Evolutionary conservation across 805 yeast species (phyloP).

Genomic region (Cyberlindnera petersonii): DNA sequence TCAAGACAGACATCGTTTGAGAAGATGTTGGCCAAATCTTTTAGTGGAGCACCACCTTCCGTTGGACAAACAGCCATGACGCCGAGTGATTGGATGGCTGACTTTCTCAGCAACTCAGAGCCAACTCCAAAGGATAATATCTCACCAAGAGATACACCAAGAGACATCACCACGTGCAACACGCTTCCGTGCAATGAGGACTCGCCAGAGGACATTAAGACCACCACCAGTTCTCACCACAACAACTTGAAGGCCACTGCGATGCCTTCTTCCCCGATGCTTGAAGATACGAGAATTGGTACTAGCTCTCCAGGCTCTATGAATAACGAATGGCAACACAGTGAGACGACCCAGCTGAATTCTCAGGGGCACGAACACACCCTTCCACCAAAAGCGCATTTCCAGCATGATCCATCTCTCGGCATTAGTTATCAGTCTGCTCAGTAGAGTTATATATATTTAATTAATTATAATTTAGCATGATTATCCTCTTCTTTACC

Average conservation of each 20-base stretch:
- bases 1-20: constrained; percentile 36
- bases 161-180: constrained; percentile 29
- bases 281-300: constrained; percentile 10
- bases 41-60: constrained; percentile 24
- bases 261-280: constrained; percentile 25
- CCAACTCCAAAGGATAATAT: constrained; percentile 27
- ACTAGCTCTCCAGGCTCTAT: constrained; percentile 18
- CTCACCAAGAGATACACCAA: constrained; percentile 26
- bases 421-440: constrained; percentile 3
- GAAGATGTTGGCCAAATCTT: constrained; percentile 37
- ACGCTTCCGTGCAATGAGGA: constrained; percentile 30
- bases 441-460: neutral
- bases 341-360: constrained; percentile 14
- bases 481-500: too few species aligned
- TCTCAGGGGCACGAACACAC: constrained; percentile 11
- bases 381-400: constrained; percentile 22
- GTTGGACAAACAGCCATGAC: constrained; percentile 15
- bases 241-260: constrained; percentile 10
- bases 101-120: constrained; percentile 20
- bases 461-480: too few species aligned
- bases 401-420: constrained; percentile 17
- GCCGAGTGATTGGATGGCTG: constrained; percentile 28
- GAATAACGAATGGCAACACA: constrained; percentile 10
- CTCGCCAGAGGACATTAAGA: constrained; percentile 20
- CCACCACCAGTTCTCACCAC: constrained; percentile 1